phyloP scores from a whole-genome alignment of 2,329 filamentous ascomycete species.

The Pleoardoris graminearum region DNA sequence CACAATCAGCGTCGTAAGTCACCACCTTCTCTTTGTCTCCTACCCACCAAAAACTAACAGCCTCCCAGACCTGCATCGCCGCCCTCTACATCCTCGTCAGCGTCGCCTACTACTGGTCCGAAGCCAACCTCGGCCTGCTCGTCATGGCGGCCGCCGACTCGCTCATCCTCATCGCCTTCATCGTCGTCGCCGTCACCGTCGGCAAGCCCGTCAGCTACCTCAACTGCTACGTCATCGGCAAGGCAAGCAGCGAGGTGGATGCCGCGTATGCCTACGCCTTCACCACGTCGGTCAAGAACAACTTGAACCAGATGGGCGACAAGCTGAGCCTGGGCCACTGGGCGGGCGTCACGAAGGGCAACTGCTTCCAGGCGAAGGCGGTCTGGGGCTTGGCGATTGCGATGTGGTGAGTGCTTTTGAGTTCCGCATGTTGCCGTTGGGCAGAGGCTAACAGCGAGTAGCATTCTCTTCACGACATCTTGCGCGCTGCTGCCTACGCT shows the following conservation, averaged over 20 bases:
- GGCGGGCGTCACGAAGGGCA: conserved; percentile 63
- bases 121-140: conserved; percentile 74
- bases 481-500: conserved; percentile 52
- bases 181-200: conserved; percentile 75
- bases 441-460: conserved; percentile 22
- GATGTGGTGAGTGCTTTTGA: conserved; percentile 59
- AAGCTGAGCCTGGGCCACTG: conserved; percentile 57
- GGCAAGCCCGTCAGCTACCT: conserved; percentile 81
- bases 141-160: conserved; percentile 70
- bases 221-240: conserved; percentile 65
- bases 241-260: conserved; percentile 50
- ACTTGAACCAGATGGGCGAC: conserved; percentile 55
- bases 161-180: conserved; percentile 73
- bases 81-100: conserved; percentile 71
- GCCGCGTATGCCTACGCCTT: conserved; percentile 57
- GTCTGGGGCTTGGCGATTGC: conserved; percentile 85
- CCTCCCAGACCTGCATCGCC: conserved; percentile 78
- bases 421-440: no score
- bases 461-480: conserved; percentile 53
- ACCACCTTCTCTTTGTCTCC: neutral
- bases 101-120: conserved; percentile 80
- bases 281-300: conserved; percentile 56
- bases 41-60: no score
- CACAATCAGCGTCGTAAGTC: conserved; percentile 76
- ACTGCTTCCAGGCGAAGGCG: conserved; percentile 83